Percentiles rank a stretch among this genome's conserved stretches.
These are phyloP conservation scores for Desmodesmus armatus DNA, from an alignment of 139 green algal species.

Conservation along the genomic window DNA sequence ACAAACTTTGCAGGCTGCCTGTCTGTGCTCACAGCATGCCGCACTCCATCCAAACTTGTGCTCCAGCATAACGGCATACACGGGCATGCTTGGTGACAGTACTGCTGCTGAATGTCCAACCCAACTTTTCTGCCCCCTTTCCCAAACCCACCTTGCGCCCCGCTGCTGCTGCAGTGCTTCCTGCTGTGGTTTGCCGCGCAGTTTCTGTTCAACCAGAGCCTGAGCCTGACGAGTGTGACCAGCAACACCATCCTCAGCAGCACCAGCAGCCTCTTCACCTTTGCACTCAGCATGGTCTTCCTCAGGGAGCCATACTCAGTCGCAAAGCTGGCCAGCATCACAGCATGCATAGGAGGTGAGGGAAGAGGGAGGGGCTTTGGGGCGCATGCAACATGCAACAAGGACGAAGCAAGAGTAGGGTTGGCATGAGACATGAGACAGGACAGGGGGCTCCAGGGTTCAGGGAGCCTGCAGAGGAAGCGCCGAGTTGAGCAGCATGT, in stretches of 20 bases:
- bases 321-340: slow-evolving; percentile 78
- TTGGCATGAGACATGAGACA: no score
- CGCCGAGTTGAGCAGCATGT: no score
- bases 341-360: slow-evolving; percentile 78
- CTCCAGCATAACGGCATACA: no score
- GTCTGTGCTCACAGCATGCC: no score
- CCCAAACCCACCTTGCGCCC: neutral
- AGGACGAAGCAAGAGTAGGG: neutral
- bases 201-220: slow-evolving; percentile 89
- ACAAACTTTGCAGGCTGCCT: no score
- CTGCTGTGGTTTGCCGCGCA: slow-evolving; percentile 95
- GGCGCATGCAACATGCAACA: no score
- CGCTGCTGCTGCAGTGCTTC: slow-evolving; percentile 60
- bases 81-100: no score
- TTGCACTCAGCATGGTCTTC: slow-evolving; percentile 65
- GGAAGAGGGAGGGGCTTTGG: neutral
- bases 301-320: slow-evolving; percentile 65
- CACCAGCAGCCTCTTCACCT: slow-evolving; percentile 93
- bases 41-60: no score
- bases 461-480: no score
- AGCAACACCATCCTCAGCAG: slow-evolving; percentile 96
- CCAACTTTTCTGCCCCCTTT: no score
- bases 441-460: no score
- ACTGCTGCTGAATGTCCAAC: no score
- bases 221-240: slow-evolving; percentile 90